These are phyloP conservation scores for Stemphylium vesicarium DNA, from an alignment of 2,329 filamentous ascomycete species.

Conservation along the genomic window DNA sequence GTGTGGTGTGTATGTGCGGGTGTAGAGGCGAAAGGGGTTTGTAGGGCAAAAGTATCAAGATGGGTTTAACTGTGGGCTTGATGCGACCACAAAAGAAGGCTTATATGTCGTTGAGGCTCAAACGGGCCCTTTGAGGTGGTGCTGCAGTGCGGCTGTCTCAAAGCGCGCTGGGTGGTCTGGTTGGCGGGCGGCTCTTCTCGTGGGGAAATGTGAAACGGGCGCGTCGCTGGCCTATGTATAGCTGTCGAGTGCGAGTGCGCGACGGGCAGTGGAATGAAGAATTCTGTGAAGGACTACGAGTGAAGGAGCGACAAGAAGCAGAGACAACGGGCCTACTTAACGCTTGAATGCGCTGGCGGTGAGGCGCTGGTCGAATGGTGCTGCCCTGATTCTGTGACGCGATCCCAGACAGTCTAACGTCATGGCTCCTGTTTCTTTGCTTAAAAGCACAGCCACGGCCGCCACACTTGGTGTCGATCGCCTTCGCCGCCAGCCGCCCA, in stretches of 20 bases:
- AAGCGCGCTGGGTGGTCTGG: conserved; percentile 29
- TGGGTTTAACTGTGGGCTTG: conserved; percentile 2
- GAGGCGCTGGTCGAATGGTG: conserved; percentile 8
- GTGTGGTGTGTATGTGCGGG: conserved; percentile 8
- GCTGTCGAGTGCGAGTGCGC: conserved; percentile 32
- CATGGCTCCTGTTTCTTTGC: conserved; percentile 17
- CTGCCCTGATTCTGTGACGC: conserved; percentile 38
- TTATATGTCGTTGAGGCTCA: conserved; percentile 29
- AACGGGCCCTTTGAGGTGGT: conserved; percentile 17
- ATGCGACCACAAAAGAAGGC: conserved; percentile 9
- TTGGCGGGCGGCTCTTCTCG: conserved; percentile 39
- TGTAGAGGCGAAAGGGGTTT: conserved; percentile 4
- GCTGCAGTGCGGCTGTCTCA: conserved; percentile 35
- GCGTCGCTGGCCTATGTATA: conserved; percentile 48
- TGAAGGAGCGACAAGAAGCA: conserved; percentile 11
- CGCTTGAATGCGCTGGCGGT: conserved; percentile 32
- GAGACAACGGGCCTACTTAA: conserved; percentile 22
- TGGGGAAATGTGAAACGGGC: conserved; percentile 48
- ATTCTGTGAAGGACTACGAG: conserved; percentile 8
- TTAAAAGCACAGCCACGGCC: conserved; percentile 18
- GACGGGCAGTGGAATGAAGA: conserved; percentile 13
- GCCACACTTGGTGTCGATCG: conserved; percentile 10
- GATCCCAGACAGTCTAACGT: conserved; percentile 21
- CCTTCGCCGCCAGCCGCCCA: conserved; percentile 9
- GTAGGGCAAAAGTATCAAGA: neutral